phyloP scores from a whole-genome alignment of 306 rosid species.

The Cicer judaicum region DNA sequence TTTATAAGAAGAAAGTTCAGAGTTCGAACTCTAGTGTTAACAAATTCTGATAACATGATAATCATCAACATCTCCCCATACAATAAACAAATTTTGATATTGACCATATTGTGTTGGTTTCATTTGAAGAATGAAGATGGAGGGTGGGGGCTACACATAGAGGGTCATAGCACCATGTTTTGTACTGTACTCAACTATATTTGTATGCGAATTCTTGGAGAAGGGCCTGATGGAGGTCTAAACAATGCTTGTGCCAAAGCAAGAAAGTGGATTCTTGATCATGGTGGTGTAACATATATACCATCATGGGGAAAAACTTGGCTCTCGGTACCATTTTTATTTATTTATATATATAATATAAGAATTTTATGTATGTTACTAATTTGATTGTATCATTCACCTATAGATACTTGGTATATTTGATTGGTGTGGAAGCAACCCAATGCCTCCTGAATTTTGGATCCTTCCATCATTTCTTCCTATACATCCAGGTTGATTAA shows the following conservation, averaged over 20 bases:
- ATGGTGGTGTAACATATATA: slow-evolving; percentile 59
- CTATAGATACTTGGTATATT: slow-evolving; percentile 63
- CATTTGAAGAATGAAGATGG: too few relatives aligned
- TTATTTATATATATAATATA: background rate
- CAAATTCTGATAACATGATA: too few relatives aligned
- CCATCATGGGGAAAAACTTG: slow-evolving; percentile 82
- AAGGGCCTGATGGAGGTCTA: slow-evolving; percentile 55
- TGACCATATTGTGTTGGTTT: too few relatives aligned
- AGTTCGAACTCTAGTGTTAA: too few relatives aligned
- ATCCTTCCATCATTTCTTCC: slow-evolving; percentile 69
- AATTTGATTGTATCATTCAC: background rate
- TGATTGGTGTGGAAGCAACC: slow-evolving; percentile 67
- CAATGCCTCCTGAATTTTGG: slow-evolving; percentile 82
- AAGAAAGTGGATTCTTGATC: slow-evolving; percentile 69
- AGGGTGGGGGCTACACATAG: too few relatives aligned
- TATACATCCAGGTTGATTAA: slow-evolving; percentile 56
- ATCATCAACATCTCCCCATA: too few relatives aligned
- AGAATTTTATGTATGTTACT: background rate
- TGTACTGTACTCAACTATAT: slow-evolving; percentile 57
- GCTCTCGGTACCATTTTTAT: slow-evolving; percentile 29
- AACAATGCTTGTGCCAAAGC: slow-evolving; percentile 65
- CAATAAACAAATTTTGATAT: too few relatives aligned
- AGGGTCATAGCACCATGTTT: slow-evolving; percentile 60
- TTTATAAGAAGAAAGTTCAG: too few relatives aligned
- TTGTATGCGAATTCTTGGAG: slow-evolving; percentile 67